A percentile compares a stretch with the other conserved stretches of the same genome.
phyloP scores from a whole-genome alignment of 164 flowering plant species.

The Aristolochia contorta region DNA sequence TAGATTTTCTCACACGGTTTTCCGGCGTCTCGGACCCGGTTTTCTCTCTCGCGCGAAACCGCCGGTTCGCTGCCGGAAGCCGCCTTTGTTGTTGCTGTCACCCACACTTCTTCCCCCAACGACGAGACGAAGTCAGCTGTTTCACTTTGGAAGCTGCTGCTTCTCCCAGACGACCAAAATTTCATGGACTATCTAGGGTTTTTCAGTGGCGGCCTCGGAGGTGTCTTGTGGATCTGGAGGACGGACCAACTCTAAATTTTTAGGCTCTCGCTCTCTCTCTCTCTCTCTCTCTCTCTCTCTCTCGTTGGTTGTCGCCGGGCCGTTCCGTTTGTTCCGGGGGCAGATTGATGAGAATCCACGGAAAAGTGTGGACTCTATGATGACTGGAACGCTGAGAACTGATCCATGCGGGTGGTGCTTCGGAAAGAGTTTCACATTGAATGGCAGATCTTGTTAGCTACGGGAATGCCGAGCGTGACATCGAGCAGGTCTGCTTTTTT shows the following conservation, averaged over 20 bases:
- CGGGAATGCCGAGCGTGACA: slow-evolving; percentile 73
- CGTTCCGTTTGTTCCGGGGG: slow-evolving; percentile 7
- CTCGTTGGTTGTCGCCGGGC: slow-evolving; percentile 1
- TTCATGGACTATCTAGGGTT: slow-evolving; percentile 9
- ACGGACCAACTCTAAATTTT: slow-evolving; percentile 10
- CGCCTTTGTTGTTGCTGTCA: too few relatives aligned
- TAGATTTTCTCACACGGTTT: too few relatives aligned
- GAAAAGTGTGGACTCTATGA: slow-evolving; percentile 34
- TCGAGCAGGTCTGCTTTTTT: slow-evolving; percentile 54
- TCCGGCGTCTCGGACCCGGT: too few relatives aligned
- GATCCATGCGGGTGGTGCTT: slow-evolving; percentile 53
- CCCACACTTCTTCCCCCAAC: too few relatives aligned
- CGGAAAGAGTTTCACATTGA: slow-evolving; percentile 72
- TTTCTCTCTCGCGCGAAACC: too few relatives aligned
- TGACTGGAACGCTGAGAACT: slow-evolving; percentile 28
- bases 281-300: too few relatives aligned
- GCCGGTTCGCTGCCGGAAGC: too few relatives aligned
- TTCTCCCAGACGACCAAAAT: slow-evolving; percentile 1
- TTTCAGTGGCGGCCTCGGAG: neutral
- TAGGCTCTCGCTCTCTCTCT: too few relatives aligned
- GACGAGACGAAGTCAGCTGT: too few relatives aligned
- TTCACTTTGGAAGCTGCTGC: neutral
- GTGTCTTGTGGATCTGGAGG: slow-evolving; percentile 7
- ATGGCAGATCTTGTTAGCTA: slow-evolving; percentile 98
- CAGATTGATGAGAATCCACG: slow-evolving; percentile 26